Evolutionary conservation across 2,329 filamentous ascomycete genomes (phyloP).

Genomic region (Blastomyces emzantsi): DNA sequence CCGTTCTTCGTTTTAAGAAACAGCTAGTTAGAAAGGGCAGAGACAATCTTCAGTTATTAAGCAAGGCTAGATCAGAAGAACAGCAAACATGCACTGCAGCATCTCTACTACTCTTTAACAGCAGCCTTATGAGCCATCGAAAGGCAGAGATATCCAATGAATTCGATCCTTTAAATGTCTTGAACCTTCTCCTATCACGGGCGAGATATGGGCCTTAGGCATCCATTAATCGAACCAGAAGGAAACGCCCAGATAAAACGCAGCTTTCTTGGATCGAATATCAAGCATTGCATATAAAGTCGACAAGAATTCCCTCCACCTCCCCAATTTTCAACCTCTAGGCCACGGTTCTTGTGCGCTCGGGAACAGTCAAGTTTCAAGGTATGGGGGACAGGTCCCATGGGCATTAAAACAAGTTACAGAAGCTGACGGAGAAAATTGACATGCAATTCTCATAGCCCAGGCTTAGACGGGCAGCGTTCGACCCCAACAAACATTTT

Average conservation of each 20-base stretch:
- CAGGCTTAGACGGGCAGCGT: background rate
- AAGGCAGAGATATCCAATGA: background rate
- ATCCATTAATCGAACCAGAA: background rate
- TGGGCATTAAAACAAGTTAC: background rate
- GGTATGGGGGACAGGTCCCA: background rate
- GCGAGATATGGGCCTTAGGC: background rate
- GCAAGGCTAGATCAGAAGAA: background rate
- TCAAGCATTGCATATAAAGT: background rate
- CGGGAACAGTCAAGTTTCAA: background rate
- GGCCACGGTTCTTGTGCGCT: constrained; percentile 2
- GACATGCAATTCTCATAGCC: background rate
- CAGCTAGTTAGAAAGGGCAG: background rate
- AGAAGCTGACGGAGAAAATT: background rate
- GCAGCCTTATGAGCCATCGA: background rate
- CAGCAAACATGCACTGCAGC: background rate
- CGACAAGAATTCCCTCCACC: background rate
- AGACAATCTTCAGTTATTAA: background rate
- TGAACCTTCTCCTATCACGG: background rate
- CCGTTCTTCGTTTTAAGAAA: background rate
- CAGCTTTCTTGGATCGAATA: background rate
- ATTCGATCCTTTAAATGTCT: background rate
- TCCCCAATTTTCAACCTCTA: background rate
- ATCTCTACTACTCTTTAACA: background rate
- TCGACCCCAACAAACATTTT: background rate
- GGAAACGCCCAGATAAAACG: background rate